phyloP scores from a whole-genome alignment of 768 basidiomycete genomes.

The Lepiota brunneoincarnata region DNA sequence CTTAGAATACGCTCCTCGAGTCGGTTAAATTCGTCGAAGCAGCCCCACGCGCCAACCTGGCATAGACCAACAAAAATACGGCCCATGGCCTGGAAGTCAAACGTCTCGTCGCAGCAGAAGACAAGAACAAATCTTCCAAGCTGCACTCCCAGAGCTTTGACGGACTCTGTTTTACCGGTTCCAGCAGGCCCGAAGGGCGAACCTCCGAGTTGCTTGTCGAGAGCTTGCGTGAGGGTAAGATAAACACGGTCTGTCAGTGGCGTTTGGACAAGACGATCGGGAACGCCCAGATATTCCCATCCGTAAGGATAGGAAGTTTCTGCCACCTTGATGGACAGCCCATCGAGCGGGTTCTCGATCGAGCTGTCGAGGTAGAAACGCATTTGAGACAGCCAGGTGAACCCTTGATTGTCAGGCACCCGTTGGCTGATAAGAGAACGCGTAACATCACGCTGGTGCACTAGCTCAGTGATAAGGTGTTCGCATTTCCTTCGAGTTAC shows the following conservation, averaged over 20 bases:
- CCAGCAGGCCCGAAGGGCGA: slow-evolving; percentile 98
- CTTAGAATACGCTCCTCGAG: slow-evolving; percentile 96
- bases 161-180: slow-evolving; percentile 98
- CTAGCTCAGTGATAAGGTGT: slow-evolving; percentile 97
- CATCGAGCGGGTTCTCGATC: slow-evolving; percentile 73
- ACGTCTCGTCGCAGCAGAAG: slow-evolving; percentile 99
- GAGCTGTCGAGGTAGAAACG: slow-evolving; percentile 86
- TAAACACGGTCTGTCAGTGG: slow-evolving; percentile 97
- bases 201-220: slow-evolving; percentile 93
- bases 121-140: slow-evolving; percentile 98
- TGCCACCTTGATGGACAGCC: slow-evolving; percentile 80
- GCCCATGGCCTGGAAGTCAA: slow-evolving; percentile 99
- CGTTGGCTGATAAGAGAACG: slow-evolving; percentile 71
- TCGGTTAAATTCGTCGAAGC: slow-evolving; percentile 97
- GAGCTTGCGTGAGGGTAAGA: slow-evolving; percentile 92
- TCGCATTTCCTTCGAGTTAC: slow-evolving; percentile 98
- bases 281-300: slow-evolving; percentile 98
- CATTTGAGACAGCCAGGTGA: slow-evolving; percentile 98
- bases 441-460: slow-evolving; percentile 95
- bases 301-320: slow-evolving; percentile 95
- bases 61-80: slow-evolving; percentile 98
- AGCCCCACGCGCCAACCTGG: slow-evolving; percentile 99
- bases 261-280: slow-evolving; percentile 96
- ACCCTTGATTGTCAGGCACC: slow-evolving; percentile 64
- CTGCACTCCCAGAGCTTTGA: slow-evolving; percentile 97